Percentiles rank a stretch among this genome's conserved stretches.
These are phyloP conservation scores for Pythium pectinolyticum DNA, from an alignment of 352 stramenopile species.

Conservation along the genomic window DNA sequence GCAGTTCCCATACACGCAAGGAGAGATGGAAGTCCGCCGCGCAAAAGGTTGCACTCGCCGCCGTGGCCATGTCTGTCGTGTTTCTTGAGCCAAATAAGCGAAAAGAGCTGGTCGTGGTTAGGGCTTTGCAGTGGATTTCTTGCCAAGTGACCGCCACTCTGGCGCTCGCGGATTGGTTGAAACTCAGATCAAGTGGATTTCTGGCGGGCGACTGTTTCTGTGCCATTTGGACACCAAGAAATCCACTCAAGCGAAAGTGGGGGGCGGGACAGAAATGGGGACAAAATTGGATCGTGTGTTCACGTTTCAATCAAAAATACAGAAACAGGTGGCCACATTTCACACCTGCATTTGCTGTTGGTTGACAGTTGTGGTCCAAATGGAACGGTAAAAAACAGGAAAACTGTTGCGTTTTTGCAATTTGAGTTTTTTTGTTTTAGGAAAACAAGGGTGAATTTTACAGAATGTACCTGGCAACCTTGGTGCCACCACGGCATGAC, in stretches of 20 bases:
- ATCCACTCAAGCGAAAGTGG: conserved; percentile 23
- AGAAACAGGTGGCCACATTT: background rate
- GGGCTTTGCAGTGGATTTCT: conserved; percentile 27
- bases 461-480: too few relatives aligned
- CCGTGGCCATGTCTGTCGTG: conserved; percentile 13
- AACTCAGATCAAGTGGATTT: conserved; percentile 23
- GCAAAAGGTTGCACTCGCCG: too few relatives aligned
- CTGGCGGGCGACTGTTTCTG: conserved; percentile 24
- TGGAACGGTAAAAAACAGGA: too few relatives aligned
- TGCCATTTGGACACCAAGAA: conserved; percentile 12
- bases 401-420: too few relatives aligned
- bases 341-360: too few relatives aligned
- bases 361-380: too few relatives aligned
- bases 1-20: too few relatives aligned
- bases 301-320: conserved; percentile 9
- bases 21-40: too few relatives aligned
- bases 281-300: conserved; percentile 2
- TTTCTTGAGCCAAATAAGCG: background rate
- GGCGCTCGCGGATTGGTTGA: conserved; percentile 7
- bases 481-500: too few relatives aligned
- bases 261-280: conserved; percentile 13
- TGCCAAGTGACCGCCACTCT: conserved; percentile 14
- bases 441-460: too few relatives aligned
- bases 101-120: conserved; percentile 26
- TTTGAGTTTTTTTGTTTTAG: too few relatives aligned